These are phyloP conservation scores for Cordyceps farinosa DNA, from an alignment of 2,329 filamentous ascomycete genomes.

Conservation along the genomic window DNA sequence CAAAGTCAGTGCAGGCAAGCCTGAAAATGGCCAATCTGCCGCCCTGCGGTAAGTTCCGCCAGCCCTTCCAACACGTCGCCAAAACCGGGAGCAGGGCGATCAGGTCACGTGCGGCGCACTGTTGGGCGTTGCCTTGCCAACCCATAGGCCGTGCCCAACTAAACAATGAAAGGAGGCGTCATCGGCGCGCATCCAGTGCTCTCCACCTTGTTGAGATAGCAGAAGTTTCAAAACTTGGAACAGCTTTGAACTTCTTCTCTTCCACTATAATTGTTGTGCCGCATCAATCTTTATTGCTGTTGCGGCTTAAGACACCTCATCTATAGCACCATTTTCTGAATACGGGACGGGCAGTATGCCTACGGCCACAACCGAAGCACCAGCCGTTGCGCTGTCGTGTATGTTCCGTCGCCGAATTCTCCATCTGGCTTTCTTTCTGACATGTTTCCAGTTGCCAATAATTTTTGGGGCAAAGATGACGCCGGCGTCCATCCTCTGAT, in stretches of 20 bases:
- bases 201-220: constrained; percentile 6
- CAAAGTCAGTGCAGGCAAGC: constrained; percentile 14
- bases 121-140: constrained; percentile 15
- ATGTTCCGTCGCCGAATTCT: neutral
- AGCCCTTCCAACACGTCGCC: constrained; percentile 19
- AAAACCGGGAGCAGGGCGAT: constrained; percentile 13
- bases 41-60: constrained; percentile 12
- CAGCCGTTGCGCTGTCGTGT: constrained; percentile 67
- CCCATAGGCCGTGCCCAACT: neutral
- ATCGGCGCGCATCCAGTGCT: constrained; percentile 8
- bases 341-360: constrained; percentile 45
- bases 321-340: neutral
- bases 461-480: constrained; percentile 99
- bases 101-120: constrained; percentile 7
- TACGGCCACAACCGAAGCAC: constrained; percentile 57
- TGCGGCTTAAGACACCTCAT: neutral
- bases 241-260: neutral
- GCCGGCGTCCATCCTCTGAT: constrained; percentile 88
- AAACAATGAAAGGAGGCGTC: constrained; percentile 18
- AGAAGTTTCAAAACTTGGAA: neutral
- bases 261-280: neutral
- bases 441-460: constrained; percentile 75
- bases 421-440: constrained; percentile 8
- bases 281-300: constrained; percentile 1
- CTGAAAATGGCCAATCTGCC: constrained; percentile 12